Conservation (phyloP, 495 filamentous ascomycete species). For the Penicillium ochrochloron region DNA sequence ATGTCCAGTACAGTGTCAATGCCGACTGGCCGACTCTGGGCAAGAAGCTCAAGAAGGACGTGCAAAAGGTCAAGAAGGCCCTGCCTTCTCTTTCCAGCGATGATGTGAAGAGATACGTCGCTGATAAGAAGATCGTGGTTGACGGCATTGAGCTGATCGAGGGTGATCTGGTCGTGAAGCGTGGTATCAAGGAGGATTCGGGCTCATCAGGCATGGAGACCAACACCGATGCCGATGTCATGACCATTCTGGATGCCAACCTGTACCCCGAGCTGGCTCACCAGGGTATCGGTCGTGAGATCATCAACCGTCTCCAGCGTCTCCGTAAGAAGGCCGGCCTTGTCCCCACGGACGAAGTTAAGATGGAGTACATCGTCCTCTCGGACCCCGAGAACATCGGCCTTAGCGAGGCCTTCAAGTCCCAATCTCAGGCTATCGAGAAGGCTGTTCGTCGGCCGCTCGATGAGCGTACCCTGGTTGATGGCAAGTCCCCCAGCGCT, state of each 20-base stretch:
- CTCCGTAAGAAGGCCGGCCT: conserved; percentile 83
- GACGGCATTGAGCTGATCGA: conserved; percentile 80
- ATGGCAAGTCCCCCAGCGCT: conserved; percentile 62
- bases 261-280: conserved; percentile 74
- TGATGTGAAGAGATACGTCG: conserved; percentile 74
- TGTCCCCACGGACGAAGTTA: conserved; percentile 80
- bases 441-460: conserved; percentile 81
- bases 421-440: conserved; percentile 68
- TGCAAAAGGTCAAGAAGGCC: conserved; percentile 86
- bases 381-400: conserved; percentile 78
- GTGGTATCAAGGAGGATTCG: conserved; percentile 72
- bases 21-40: conserved; percentile 94
- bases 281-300: conserved; percentile 78
- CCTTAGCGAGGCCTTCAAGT: conserved; percentile 72
- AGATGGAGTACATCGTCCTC: conserved; percentile 80
- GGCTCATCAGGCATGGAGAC: conserved; percentile 74
- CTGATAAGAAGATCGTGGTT: conserved; percentile 71
- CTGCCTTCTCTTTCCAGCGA: conserved; percentile 78
- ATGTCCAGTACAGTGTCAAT: conserved; percentile 83
- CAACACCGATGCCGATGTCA: conserved; percentile 81
- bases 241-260: conserved; percentile 78
- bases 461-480: conserved; percentile 70
- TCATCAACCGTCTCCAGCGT: conserved; percentile 81
- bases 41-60: conserved; percentile 96
- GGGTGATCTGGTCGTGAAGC: conserved; percentile 83